Evolutionary conservation across 768 basidiomycete genomes (phyloP), one percentile per base, ranked within the genome.

Genomic region (Xerocomellus intermedius): DNA sequence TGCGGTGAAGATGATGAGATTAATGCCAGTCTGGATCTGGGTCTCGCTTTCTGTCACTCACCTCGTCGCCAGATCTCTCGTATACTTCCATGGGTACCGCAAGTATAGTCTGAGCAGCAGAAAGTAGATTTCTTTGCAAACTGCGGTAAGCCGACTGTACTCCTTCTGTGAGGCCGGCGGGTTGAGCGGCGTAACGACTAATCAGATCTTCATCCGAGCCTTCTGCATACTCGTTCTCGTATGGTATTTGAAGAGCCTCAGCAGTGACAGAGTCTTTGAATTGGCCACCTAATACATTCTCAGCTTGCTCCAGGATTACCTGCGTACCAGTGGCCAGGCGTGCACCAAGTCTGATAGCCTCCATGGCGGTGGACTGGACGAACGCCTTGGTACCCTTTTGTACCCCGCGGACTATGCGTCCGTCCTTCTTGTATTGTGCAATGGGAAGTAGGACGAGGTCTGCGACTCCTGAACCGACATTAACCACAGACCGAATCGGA

Each of bases 81-180:
- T 98, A 96, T 12, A 98, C 94, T 71, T 98, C 97, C 96, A 98
- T 98, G 1, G 97, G 97, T 1, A 99, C 93, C 1, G 97, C 96
- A 36, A 99, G 80, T 57, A 99, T 98, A 0, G 97, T 99, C 74
- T 99, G 96, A 24, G 96, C 97, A 26, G 97, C 97, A 41, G 91
- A 91, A 63, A 86, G 89, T 57, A 99, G 70, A 71, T 98, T 98
- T 65, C 77, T 84, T 49, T 82, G 85, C 64, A 99, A 71, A 65
- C 92, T 95, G 68, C 79, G 84, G 70, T 98, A 98, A n/a, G 95
- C 97, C 0, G 84, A 85, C 58, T 94, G 85, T 33, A 99, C 78
- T 16, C 97, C 97, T 66, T 98, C 93, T 63, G 76, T 82, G 38
- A 96, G 79, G 65, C 89, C 85, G 37, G 73, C 72, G 2, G 97